These are phyloP conservation scores for Zygoascus ofunaensis DNA, from an alignment of 805 yeast species.

Conservation along the genomic window DNA sequence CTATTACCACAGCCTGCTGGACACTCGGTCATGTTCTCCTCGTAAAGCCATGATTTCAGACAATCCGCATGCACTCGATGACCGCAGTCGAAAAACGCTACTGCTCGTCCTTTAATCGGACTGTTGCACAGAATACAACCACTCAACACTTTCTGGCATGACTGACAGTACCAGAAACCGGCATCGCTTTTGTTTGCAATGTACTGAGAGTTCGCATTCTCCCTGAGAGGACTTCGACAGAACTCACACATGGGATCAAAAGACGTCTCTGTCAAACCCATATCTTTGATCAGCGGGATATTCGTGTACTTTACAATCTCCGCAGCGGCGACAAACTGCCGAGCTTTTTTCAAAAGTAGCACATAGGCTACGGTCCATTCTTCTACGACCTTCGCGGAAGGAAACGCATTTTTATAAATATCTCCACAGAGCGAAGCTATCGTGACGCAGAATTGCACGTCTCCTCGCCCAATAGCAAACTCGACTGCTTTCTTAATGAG, in stretches of 20 bases:
- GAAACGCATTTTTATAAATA: slow-evolving; percentile 28
- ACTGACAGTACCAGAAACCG: slow-evolving; percentile 82
- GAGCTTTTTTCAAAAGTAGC: slow-evolving; percentile 41
- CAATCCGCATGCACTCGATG: slow-evolving; percentile 83
- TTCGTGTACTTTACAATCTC: slow-evolving; percentile 40
- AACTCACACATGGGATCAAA: slow-evolving; percentile 40
- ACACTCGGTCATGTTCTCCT: slow-evolving; percentile 56
- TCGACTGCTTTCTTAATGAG: slow-evolving; percentile 45
- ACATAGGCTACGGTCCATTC: slow-evolving; percentile 52
- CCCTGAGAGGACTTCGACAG: slow-evolving; percentile 27
- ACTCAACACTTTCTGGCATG: slow-evolving; percentile 50
- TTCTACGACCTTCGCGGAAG: slow-evolving; percentile 30
- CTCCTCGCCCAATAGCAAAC: slow-evolving; percentile 54
- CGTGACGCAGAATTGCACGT: slow-evolving; percentile 50
- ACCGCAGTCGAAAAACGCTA: slow-evolving; percentile 62
- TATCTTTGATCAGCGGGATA: slow-evolving; percentile 20
- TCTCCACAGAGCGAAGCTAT: slow-evolving; percentile 46
- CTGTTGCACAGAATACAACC: slow-evolving; percentile 72
- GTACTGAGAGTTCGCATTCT: slow-evolving; percentile 21
- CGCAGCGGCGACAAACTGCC: slow-evolving; percentile 50
- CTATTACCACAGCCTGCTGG: slow-evolving; percentile 56
- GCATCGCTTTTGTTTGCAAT: slow-evolving; percentile 21
- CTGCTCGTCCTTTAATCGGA: slow-evolving; percentile 63
- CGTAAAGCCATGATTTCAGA: slow-evolving; percentile 65
- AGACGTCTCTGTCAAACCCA: slow-evolving; percentile 26